Base-by-base conservation (phyloP, 129 eudicot genomes). In the Flaveria brownii region DNA sequence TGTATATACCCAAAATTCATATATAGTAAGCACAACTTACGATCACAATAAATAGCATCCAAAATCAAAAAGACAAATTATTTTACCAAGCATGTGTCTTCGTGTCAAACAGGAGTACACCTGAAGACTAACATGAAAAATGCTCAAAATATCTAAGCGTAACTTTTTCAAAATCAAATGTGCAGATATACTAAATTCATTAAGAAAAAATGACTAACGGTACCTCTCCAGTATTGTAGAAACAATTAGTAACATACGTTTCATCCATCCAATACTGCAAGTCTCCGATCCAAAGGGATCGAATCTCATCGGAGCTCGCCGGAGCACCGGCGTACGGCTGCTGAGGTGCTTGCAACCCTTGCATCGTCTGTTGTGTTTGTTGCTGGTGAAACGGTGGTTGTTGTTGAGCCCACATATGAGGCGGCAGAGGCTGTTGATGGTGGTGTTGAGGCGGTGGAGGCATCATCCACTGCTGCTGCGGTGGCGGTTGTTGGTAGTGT, bases 191-290 rank as follows among this genome's bases (percentile, higher is more conserved):
- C 51, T 42, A 0, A 51, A 36, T 2, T 13, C 13, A 54, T 10
- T 6, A 80, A 5, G 26, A n/a, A 2, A 2, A 42, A 41, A 10
- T 1, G 13, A 39, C 33, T 28, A 51, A 41, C 1, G 20, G 5
- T 86, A 93, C 97, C 96, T 91, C 98, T 70, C 97, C 98, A 14
- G 93, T 85, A 39, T 74, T 79, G 63, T 41, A 82, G 71, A 93
- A 93, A 62, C 93, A 88, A n/a, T 67, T 68, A 30, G 70, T 77
- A 26, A 93, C 82, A 77, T 85, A 93, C 9, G 80, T 62, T 78
- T 93, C 98, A 64, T 93, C 98, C 98, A 94, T 94, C 98, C 98
- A 94, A 54, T 74, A 85, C 96, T 94, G 98, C 87, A 94, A 84
- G 33, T 91, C 98, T 5, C 98, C 98, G 66, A 94, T 91, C 98